Evolutionary conservation across 2,329 filamentous ascomycete species (phyloP), one percentile per base, ranked within the genome.

Genomic region (Scorias spongiosa): DNA sequence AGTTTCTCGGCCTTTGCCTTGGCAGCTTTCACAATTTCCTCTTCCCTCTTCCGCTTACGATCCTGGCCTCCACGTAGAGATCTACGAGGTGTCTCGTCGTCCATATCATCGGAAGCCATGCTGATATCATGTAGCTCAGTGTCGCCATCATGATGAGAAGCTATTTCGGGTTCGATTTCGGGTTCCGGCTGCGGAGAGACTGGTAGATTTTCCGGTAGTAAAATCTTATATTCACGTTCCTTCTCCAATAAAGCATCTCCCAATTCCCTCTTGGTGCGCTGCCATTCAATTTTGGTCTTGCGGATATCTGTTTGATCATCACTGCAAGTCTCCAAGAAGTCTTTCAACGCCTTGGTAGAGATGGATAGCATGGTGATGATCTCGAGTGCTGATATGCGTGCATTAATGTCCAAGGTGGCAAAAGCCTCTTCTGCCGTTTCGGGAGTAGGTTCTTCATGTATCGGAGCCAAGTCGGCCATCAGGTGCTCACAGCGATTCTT

Each of bases 281-380:
- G 89, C 64, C 79, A 82, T 51, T 93, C 85, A 48, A 95, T 94
- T 67, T 94, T 95, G 59, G 93, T 84, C 63, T 98, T 98, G 41
- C 91, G 80, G 57, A 93, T 86, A 44, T 80, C 78, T 1, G 91
- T 98, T 88, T 96, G 95, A 43, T 86, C 84, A 57, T 89, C 84
- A 50, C 83, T 86, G 64, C 88, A 93, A 49, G 89, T 81, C 52
- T 94, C 86, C 70, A 98, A 82, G 59, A 93, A 93, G 12, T 78
- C 80, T 43, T 89, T 80, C 52, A 96, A 76, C 2, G 83, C 80
- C 59, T 86, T 88, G 0, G 91, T 95, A 56, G 87, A 81, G 44
- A 88, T 73, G 2, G 84, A 88, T 48, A 96, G 70, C 69, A 89
- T 80, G 60, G 85, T 86, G 44, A 95, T 76, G 30, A 93, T 81